Conservation (phyloP, 2,329 filamentous ascomycete genomes). For the Furcasterigmium furcatum region DNA sequence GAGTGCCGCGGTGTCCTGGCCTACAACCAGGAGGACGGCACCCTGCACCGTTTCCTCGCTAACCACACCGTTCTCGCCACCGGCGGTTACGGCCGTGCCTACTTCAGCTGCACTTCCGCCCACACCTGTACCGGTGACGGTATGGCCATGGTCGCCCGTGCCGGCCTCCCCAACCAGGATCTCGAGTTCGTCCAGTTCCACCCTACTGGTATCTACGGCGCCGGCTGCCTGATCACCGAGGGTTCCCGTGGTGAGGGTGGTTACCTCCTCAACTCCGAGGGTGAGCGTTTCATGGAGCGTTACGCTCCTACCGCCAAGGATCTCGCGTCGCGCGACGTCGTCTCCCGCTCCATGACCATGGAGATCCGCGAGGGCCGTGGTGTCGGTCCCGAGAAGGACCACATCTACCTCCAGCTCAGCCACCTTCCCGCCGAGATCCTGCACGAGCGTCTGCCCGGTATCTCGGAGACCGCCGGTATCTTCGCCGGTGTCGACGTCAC, state of each 20-base stretch:
- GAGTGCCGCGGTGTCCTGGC: conserved; percentile 95
- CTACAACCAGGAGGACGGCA: conserved; percentile 98
- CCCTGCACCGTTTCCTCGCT: conserved; percentile 92
- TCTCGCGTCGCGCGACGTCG: conserved; percentile 92
- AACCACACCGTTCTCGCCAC: conserved; percentile 97
- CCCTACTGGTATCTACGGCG: conserved; percentile 97
- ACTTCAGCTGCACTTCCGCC: conserved; percentile 97
- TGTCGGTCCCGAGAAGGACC: conserved; percentile 95
- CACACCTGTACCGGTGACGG: conserved; percentile 99
- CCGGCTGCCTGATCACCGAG: conserved; percentile 96
- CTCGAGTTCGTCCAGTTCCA: conserved; percentile 99
- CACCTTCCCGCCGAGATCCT: conserved; percentile 90
- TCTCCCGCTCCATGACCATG: conserved; percentile 96
- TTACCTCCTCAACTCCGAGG: conserved; percentile 95
- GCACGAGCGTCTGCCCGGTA: conserved; percentile 94
- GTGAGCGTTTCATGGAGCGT: conserved; percentile 98
- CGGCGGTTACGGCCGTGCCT: conserved; percentile 94
- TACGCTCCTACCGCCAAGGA: conserved; percentile 98
- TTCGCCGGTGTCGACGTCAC: conserved; percentile 96
- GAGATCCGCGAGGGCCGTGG: conserved; percentile 97
- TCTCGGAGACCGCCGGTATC: conserved; percentile 96
- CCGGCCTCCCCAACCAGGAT: conserved; percentile 97
- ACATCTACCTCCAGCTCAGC: conserved; percentile 97
- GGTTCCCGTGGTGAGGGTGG: conserved; percentile 97
- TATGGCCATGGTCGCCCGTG: conserved; percentile 98